Evolutionary conservation across 2,329 filamentous ascomycete genomes (phyloP), one percentile per base, ranked within the genome.

Genomic region (Hymenotorrendiella dingleyae): DNA sequence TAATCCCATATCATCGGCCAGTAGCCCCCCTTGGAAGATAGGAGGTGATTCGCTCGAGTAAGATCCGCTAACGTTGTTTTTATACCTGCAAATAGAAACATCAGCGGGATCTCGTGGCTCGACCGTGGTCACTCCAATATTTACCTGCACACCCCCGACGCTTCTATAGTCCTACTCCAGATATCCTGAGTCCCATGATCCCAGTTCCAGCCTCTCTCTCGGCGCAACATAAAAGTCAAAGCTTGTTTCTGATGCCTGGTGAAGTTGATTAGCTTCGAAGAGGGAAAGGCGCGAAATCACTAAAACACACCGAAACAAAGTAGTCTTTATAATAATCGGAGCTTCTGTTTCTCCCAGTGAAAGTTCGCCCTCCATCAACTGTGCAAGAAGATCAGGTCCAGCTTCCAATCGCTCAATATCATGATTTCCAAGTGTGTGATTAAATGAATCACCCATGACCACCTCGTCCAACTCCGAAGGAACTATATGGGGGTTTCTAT

Each of bases 1-100:
- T n/a, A 97, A 73, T 64, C 91, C 91, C 91, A 97, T 97, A 68
- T 96, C 90, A 61, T 97, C 91, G 43, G 93, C 91, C 36, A 97
- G 71, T 47, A 97, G 95, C 52, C 93, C 93, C 7, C 53, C 53
- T 6, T 23, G 36, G 16, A 50, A 54, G 1, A 37, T 21, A 20
- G 42, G 45, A 11, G 49, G 51, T 1, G 19, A 22, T 26, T 48
- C 42, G n/a, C 35, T 26, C 34, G 27, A 12, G 20, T 17, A 26
- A 10, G 6, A 22, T n/a, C 40, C 44, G 19, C 10, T 36, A 22
- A 54, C 27, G 26, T 42, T 32, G 8, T 32, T 32, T 14, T 9
- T 32, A 32, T 32, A 32, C 8, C 29, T 32, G n/a, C n/a, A n/a
- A n/a, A n/a, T n/a, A n/a, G n/a, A n/a, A n/a, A n/a, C n/a, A n/a